These are phyloP conservation scores for Spathaspora hagerdaliae DNA, from an alignment of 805 yeast species.

Conservation along the genomic window DNA sequence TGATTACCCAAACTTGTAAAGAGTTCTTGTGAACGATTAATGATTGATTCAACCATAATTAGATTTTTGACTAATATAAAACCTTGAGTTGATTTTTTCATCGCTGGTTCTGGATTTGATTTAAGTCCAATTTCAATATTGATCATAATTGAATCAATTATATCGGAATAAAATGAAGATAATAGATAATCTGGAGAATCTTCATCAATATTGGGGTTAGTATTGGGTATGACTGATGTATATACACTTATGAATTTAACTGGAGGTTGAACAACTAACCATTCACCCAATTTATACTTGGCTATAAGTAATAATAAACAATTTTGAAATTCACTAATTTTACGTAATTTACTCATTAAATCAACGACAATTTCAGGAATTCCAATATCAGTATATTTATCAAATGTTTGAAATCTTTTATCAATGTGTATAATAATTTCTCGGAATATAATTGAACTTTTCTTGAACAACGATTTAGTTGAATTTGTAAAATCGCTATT, in stretches of 20 bases:
- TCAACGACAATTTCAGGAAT: slow-evolving; percentile 73
- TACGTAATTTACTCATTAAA: slow-evolving; percentile 61
- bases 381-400: slow-evolving; percentile 52
- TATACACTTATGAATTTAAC: slow-evolving; percentile 44
- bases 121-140: slow-evolving; percentile 60
- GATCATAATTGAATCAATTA: slow-evolving; percentile 68
- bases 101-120: slow-evolving; percentile 16
- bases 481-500: slow-evolving; percentile 7
- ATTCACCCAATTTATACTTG: slow-evolving; percentile 52
- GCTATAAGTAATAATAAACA: slow-evolving; percentile 50
- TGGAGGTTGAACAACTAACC: slow-evolving; percentile 64
- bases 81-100: slow-evolving; percentile 54
- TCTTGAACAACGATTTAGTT: slow-evolving; percentile 15
- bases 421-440: slow-evolving; percentile 59
- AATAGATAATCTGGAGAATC: slow-evolving; percentile 49
- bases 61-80: slow-evolving; percentile 67
- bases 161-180: slow-evolving; percentile 69
- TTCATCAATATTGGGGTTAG: slow-evolving; percentile 21
- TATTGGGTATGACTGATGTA: slow-evolving; percentile 44
- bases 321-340: slow-evolving; percentile 56
- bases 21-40: slow-evolving; percentile 53
- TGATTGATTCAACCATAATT: slow-evolving; percentile 68
- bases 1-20: slow-evolving; percentile 50
- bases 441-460: slow-evolving; percentile 40
- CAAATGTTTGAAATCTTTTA: slow-evolving; percentile 22